phyloP scores from a whole-genome alignment of 2,329 filamentous ascomycete genomes.

The Fusarium annulatum region DNA sequence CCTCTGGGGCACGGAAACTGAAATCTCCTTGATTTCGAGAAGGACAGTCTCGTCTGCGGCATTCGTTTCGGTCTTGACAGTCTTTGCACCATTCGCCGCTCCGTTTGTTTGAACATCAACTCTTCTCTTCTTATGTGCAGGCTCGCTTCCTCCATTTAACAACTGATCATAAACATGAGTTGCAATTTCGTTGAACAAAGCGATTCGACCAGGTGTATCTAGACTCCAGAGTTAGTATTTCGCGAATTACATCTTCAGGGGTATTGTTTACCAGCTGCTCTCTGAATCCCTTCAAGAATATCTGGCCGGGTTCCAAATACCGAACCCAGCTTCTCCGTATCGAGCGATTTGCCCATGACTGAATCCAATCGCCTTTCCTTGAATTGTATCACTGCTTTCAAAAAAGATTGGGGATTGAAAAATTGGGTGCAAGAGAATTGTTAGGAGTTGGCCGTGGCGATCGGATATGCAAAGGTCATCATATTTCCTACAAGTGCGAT shows the following conservation, averaged over 20 bases:
- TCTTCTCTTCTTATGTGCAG: conserved; percentile 63
- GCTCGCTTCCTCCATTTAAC: conserved; percentile 53
- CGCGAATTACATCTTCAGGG: conserved; percentile 26
- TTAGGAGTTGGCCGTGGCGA: conserved; percentile 30
- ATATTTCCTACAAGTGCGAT: conserved; percentile 39
- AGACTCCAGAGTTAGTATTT: conserved; percentile 18
- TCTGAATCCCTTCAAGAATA: conserved; percentile 64
- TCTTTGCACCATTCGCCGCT: conserved; percentile 28
- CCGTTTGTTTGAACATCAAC: conserved; percentile 56
- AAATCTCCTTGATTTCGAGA: conserved; percentile 73
- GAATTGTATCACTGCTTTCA: conserved; percentile 31
- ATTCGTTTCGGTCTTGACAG: conserved; percentile 45
- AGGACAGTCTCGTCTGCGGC: conserved; percentile 63
- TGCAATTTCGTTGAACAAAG: conserved; percentile 68
- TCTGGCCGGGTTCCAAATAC: conserved; percentile 68
- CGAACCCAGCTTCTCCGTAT: conserved; percentile 60
- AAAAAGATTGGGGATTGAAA: conserved; percentile 12
- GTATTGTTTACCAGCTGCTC: conserved; percentile 60
- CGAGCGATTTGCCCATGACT: conserved; percentile 59
- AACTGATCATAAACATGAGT: conserved; percentile 61
- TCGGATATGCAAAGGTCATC: conserved; percentile 37
- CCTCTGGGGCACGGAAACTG: conserved; percentile 72
- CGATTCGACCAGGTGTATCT: conserved; percentile 63
- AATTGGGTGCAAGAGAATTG: conserved; percentile 14
- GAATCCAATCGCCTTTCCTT: conserved; percentile 17